Evolutionary conservation across 2,329 filamentous ascomycete genomes (phyloP), one percentile per base, ranked within the genome.

Genomic region (Dothideomycetes sp.): DNA sequence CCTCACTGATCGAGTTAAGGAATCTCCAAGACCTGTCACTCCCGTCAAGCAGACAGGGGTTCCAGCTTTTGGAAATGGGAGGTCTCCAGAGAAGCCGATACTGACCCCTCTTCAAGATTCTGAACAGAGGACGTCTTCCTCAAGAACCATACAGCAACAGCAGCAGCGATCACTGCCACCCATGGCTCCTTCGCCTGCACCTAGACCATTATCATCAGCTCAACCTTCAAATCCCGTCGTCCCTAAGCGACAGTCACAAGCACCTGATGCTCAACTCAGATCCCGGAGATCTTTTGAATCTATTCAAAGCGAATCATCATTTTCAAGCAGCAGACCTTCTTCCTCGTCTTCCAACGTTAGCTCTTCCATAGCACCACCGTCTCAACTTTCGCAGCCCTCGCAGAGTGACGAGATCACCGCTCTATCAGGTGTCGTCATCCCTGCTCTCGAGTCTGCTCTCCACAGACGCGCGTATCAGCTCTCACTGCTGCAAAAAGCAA

Each of bases 381-480:
- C 1, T 73, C 77, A 1, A 56, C 70, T 2, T 18, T 8, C 76
- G 74, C 46, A 62, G 74, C 17, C 74, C 74, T 10, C 32, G 5
- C 37, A 42, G 36, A 51, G 53, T 7, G 49, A 52, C 30, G 83
- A 93, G 44, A 73, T 94, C 16, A 91, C 93, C 39, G 87, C 88
- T 2, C 72, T 95, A 1, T 85, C 82, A 55, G 85, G 89, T 51
- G 89, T 98, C 36, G 85, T 98, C 25, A 80, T 96, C 47, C 91
- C 91, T 1, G 89, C 91, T 2, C 73, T 98, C 2, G 87, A 94
- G 61, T 84, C 91, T 50, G 87, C 91, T 6, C 76, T 96, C 15
- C 85, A 87, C 58, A 76, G 91, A 37, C 82, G 91, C 39, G 66
- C 67, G 18, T 73, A 74, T 51, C 69, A 73, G 40, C 62, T 80